Percentiles rank a stretch among this genome's conserved stretches.
Evolutionary conservation across 1,284 basidiomycete species (phyloP).

Genomic region (Cutaneotrichosporon sp.): DNA sequence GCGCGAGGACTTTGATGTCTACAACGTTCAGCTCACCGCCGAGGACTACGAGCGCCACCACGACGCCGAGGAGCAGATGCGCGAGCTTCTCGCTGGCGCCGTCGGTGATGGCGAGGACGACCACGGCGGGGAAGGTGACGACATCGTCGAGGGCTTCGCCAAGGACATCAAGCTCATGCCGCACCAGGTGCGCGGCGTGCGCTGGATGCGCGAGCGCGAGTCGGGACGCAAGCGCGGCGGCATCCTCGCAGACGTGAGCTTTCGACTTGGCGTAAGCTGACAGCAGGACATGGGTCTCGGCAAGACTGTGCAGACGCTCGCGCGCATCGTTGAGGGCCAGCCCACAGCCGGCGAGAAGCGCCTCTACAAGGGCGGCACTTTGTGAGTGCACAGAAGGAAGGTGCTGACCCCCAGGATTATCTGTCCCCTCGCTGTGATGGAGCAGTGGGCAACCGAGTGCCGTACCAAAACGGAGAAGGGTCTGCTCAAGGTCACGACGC

Average conservation of each 20-base stretch:
- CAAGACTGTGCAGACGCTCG: conserved; percentile 89
- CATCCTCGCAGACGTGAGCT: conserved; percentile 83
- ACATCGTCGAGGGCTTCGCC: conserved; percentile 70
- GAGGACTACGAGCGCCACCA: conserved; percentile 41
- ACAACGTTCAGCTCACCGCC: conserved; percentile 33
- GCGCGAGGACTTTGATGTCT: conserved; percentile 45
- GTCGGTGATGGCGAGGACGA: conserved; percentile 53
- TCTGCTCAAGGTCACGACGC: conserved; percentile 69
- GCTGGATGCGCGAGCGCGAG: conserved; percentile 88
- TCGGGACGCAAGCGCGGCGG: conserved; percentile 75
- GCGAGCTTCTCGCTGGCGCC: conserved; percentile 55
- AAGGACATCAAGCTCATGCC: conserved; percentile 71
- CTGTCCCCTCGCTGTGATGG: conserved; percentile 79
- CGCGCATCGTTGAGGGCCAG: conserved; percentile 75
- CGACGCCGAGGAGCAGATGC: conserved; percentile 61
- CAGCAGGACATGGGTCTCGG: conserved; percentile 63
- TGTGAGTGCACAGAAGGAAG: conserved; percentile 60
- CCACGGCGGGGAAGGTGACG: conserved; percentile 60
- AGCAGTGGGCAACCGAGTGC: conserved; percentile 89
- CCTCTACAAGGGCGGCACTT: conserved; percentile 65
- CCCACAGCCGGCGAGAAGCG: conserved; percentile 67
- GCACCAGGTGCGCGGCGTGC: conserved; percentile 77
- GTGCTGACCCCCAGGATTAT: conserved; percentile 63
- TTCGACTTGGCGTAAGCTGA: no score
- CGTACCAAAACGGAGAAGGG: conserved; percentile 68